Evolutionary conservation across 202 grass and related monocot genomes (phyloP), one percentile per base, ranked within the genome.

Genomic region (Panicum virgatum): DNA sequence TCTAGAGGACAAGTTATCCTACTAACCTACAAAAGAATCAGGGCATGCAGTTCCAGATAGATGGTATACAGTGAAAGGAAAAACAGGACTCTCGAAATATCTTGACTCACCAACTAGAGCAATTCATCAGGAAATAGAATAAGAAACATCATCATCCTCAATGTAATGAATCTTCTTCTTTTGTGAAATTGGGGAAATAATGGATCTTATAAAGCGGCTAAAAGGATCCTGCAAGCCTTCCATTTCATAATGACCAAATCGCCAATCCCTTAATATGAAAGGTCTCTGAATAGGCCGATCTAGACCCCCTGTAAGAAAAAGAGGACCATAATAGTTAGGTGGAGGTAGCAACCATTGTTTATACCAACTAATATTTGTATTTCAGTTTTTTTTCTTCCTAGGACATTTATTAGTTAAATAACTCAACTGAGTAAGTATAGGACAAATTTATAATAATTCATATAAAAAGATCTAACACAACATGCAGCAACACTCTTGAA

Each of bases 161-260:
- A 81, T 76, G 73, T 83, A 77, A 59, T 86, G 69, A 52, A 88
- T 86, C 38, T 85, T 86, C 56, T 81, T 89, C 50, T 83, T 91
- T 13, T 8, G 37, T 3, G 66, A 83, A 82, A 94, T 86, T 72
- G 95, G 88, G 76, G 68, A 45, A 73, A 75, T 12, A 76, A 98
- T 69, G 69, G 75, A 90, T 80, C 84, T 91, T 79, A 87, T 22
- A 62, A 94, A 51, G 26, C 72, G 32, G 64, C 86, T 91, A 9
- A 98, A 69, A 45, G 86, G 90, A 77, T 98, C 95, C 82, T 93
- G 95, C 80, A 98, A 90, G 7, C 95, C 92, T 86, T 93, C 86
- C 84, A 93, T 94, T 93, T 98, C 88, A 85, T 94, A 98, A 77
- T 93, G 92, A 46, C 95, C 95, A 63, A 98, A 98, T 58, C 90